Evolutionary conservation across 805 yeast genomes (phyloP).

Genomic region (Teunomyces kruisii): DNA sequence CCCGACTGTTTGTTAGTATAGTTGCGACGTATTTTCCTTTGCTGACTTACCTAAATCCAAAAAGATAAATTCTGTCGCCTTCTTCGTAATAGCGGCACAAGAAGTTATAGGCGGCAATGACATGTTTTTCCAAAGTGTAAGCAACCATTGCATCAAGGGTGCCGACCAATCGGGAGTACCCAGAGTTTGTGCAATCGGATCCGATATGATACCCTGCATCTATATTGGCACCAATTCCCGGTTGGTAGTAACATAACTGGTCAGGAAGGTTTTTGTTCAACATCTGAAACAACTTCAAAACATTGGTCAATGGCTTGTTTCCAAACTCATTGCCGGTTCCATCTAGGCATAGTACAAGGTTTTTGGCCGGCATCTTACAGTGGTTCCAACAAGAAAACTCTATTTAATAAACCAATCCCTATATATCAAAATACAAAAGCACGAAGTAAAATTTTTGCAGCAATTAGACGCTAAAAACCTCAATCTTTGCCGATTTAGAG

Average conservation of each 20-base stretch:
- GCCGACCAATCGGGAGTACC: constrained; percentile 7
- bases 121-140: constrained; percentile 53
- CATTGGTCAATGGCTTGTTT: constrained; percentile 52
- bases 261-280: constrained; percentile 43
- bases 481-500: constrained; percentile 65
- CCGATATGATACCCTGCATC: constrained; percentile 35
- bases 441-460: neutral
- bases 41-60: constrained; percentile 51
- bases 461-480: constrained; percentile 49
- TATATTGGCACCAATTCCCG: constrained; percentile 62
- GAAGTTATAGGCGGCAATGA: constrained; percentile 55
- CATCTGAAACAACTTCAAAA: constrained; percentile 51
- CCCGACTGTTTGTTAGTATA: constrained; percentile 38
- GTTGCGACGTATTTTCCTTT: no score
- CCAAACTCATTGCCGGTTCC: constrained; percentile 65
- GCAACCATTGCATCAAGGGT: constrained; percentile 51
- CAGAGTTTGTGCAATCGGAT: constrained; percentile 16
- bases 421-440: neutral
- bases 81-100: constrained; percentile 47
- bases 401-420: constrained; percentile 5
- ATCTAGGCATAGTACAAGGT: constrained; percentile 58
- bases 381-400: neutral
- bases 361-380: constrained; percentile 24
- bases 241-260: constrained; percentile 64
- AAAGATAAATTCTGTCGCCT: constrained; percentile 54